Evolutionary conservation across 306 rosid species (phyloP).

Genomic region (Dalbergia cultrata): DNA sequence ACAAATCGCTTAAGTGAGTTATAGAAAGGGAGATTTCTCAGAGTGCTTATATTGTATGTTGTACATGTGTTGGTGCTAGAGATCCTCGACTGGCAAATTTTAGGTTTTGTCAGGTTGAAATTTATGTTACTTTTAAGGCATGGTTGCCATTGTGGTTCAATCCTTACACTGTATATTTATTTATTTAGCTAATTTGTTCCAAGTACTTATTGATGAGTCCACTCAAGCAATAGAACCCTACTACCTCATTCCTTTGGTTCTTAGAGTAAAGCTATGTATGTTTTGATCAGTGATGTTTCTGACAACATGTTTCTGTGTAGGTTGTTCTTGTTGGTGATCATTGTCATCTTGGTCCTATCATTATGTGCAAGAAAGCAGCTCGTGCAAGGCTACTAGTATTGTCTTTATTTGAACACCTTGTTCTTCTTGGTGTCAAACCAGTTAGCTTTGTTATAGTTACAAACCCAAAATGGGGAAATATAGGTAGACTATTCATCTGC

Average conservation of each 20-base stretch:
- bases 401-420: conserved; percentile 97
- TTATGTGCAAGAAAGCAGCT: conserved; percentile 99
- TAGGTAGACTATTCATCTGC: conserved; percentile 8
- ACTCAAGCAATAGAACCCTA: conserved; percentile 99
- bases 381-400: conserved; percentile 99
- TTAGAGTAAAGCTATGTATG: conserved; percentile 78
- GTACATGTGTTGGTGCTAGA: conserved; percentile 99
- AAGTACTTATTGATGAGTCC: conserved; percentile 99
- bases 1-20: conserved; percentile 95
- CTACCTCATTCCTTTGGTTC: conserved; percentile 97
- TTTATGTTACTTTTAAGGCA: conserved; percentile 19
- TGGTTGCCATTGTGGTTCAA: conserved; percentile 17
- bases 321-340: conserved; percentile 98
- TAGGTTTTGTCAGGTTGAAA: conserved; percentile 97
- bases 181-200: conserved; percentile 6
- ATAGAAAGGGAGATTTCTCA: conserved; percentile 99
- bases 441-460: neutral
- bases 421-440: conserved; percentile 95
- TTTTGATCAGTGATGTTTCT: conserved; percentile 32
- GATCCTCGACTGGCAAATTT: conserved; percentile 96
- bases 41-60: conserved; percentile 99
- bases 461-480: conserved; percentile 2
- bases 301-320: conserved; percentile 54
- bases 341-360: conserved; percentile 99
- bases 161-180: too few species aligned